phyloP scores from a whole-genome alignment of 2,329 filamentous ascomycete genomes.

The Penicillium sp. region DNA sequence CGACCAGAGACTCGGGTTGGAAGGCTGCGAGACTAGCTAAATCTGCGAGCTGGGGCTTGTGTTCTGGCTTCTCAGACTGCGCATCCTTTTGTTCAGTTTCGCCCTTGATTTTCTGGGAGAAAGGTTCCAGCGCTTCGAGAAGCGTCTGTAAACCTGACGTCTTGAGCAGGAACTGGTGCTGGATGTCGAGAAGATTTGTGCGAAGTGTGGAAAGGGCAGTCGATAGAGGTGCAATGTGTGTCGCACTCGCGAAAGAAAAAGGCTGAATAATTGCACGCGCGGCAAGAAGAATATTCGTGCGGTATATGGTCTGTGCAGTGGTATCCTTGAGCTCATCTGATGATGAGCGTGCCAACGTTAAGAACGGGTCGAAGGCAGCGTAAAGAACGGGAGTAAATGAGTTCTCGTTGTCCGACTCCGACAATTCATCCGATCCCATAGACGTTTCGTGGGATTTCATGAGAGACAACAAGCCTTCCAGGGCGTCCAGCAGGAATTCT shows the following conservation, averaged over 20 bases:
- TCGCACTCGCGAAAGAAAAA: constrained; percentile 63
- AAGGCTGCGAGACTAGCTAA: constrained; percentile 59
- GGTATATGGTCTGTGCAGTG: constrained; percentile 52
- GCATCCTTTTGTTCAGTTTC: constrained; percentile 19
- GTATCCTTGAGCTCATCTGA: constrained; percentile 41
- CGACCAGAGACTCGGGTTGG: constrained; percentile 61
- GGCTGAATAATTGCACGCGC: constrained; percentile 40
- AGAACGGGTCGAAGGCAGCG: constrained; percentile 83
- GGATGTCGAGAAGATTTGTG: constrained; percentile 63
- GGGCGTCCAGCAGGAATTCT: constrained; percentile 75
- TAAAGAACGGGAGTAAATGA: constrained; percentile 74
- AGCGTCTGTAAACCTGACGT: constrained; percentile 72
- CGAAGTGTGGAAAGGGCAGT: constrained; percentile 50
- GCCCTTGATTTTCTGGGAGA: constrained; percentile 27
- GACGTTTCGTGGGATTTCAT: constrained; percentile 89
- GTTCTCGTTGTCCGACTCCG: constrained; percentile 59
- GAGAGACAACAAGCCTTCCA: constrained; percentile 75
- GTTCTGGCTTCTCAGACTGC: constrained; percentile 28
- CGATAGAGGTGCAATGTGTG: constrained; percentile 59
- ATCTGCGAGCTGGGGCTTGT: constrained; percentile 54
- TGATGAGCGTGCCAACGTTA: constrained; percentile 64
- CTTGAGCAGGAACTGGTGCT: constrained; percentile 71
- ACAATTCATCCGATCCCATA: constrained; percentile 49
- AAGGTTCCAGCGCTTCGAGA: constrained; percentile 57
- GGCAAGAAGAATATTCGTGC: constrained; percentile 50